phyloP scores from a whole-genome alignment of 2,329 filamentous ascomycete genomes.

The Alternaria burnsii region DNA sequence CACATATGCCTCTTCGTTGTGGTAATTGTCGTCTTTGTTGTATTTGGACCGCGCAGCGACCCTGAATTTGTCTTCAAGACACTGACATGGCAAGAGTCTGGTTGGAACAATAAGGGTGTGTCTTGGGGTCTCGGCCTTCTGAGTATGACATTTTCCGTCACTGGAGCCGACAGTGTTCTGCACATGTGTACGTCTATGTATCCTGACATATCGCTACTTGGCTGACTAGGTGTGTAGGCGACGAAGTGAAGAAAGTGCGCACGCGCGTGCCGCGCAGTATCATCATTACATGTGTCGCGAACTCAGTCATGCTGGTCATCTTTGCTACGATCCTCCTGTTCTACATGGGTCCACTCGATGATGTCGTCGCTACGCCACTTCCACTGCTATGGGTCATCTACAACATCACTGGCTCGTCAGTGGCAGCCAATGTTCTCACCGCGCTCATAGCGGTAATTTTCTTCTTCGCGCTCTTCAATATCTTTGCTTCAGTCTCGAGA shows the following conservation, averaged over 20 bases:
- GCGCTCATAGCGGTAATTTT: constrained; percentile 50
- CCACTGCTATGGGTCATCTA: constrained; percentile 53
- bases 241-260: constrained; percentile 54
- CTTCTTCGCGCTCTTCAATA: constrained; percentile 53
- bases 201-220: background rate
- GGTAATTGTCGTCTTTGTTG: constrained; percentile 56
- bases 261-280: constrained; percentile 52
- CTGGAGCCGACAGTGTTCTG: constrained; percentile 59
- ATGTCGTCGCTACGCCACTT: constrained; percentile 23
- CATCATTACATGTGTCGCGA: constrained; percentile 50
- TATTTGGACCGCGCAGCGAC: constrained; percentile 51
- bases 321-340: constrained; percentile 57
- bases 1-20: constrained; percentile 61
- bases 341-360: constrained; percentile 53
- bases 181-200: constrained; percentile 45
- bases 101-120: constrained; percentile 55
- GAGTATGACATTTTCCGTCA: constrained; percentile 44
- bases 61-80: constrained; percentile 56
- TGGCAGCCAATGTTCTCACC: constrained; percentile 54
- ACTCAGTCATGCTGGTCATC: constrained; percentile 55
- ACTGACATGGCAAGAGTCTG: constrained; percentile 53
- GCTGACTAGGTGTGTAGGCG: constrained; percentile 21
- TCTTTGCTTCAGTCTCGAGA: constrained; percentile 58
- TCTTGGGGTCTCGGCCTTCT: constrained; percentile 53
- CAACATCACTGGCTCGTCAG: constrained; percentile 52